Percentiles rank a stretch among this genome's conserved stretches.
Conservation (phyloP, 2,329 filamentous ascomycete genomes). For the Arthrinium puccinioides region DNA sequence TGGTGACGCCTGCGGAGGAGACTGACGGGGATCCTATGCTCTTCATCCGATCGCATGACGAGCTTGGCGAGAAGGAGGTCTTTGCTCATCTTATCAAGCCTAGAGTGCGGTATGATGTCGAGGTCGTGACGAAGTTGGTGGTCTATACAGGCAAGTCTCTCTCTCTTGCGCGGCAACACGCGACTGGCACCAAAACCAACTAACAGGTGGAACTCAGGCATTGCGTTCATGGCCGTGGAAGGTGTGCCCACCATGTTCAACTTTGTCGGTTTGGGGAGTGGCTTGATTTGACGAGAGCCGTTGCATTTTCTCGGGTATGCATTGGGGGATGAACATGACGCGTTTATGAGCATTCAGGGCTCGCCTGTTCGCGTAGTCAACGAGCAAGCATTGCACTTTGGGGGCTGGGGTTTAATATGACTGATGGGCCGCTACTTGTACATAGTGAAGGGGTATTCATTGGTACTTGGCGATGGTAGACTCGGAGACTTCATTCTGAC, state of each 20-base stretch:
- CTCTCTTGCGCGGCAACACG: not conserved
- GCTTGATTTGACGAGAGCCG: too few relatives aligned
- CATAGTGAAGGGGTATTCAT: too few relatives aligned
- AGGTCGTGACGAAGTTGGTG: slow-evolving; percentile 93
- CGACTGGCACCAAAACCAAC: not conserved
- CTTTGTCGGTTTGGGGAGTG: slow-evolving; percentile 9
- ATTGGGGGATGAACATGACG: too few relatives aligned
- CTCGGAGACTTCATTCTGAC: too few relatives aligned
- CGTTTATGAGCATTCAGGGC: too few relatives aligned
- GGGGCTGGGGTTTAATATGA: too few relatives aligned
- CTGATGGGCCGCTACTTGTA: too few relatives aligned
- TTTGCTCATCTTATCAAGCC: slow-evolving; percentile 80
- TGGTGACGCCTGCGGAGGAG: slow-evolving; percentile 24
- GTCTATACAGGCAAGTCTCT: slow-evolving; percentile 73
- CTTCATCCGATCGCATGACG: slow-evolving; percentile 36
- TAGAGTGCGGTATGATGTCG: slow-evolving; percentile 92
- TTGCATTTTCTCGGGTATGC: too few relatives aligned
- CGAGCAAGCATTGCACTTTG: too few relatives aligned
- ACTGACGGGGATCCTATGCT: slow-evolving; percentile 29
- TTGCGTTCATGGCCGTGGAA: slow-evolving; percentile 30
- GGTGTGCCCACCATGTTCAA: slow-evolving; percentile 34
- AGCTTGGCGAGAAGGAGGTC: slow-evolving; percentile 66
- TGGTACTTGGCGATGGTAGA: too few relatives aligned
- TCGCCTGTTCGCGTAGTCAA: too few relatives aligned
- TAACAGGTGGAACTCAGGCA: slow-evolving; percentile 12